phyloP scores from a whole-genome alignment of 2,329 filamentous ascomycete genomes.

The Aspergillus udagawae region DNA sequence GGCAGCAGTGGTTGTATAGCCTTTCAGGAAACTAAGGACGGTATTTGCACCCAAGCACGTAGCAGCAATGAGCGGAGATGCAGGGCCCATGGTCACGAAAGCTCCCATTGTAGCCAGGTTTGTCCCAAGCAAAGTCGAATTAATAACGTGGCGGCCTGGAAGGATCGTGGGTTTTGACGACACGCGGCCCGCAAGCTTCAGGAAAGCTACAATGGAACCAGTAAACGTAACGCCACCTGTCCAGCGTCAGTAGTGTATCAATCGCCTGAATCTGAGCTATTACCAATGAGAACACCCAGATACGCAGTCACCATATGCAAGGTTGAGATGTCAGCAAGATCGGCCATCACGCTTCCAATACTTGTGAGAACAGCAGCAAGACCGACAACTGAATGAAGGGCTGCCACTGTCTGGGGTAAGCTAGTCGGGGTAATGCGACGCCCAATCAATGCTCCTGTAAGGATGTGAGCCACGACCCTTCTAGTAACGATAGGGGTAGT shows the following conservation, averaged over 20 bases:
- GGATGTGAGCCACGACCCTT: slow-evolving; percentile 10
- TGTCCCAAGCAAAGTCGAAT: slow-evolving; percentile 67
- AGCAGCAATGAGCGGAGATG: slow-evolving; percentile 72
- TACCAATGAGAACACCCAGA: slow-evolving; percentile 75
- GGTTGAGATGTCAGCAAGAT: slow-evolving; percentile 66
- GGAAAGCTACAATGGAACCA: slow-evolving; percentile 81
- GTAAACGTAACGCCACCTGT: slow-evolving; percentile 77
- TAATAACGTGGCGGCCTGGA: slow-evolving; percentile 71
- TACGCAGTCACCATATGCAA: slow-evolving; percentile 84
- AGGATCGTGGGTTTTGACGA: slow-evolving; percentile 70
- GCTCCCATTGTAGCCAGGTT: slow-evolving; percentile 81
- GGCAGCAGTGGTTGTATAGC: slow-evolving; percentile 80
- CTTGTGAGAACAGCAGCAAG: slow-evolving; percentile 84
- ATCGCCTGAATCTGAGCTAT: slow-evolving; percentile 15
- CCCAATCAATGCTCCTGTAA: slow-evolving; percentile 66
- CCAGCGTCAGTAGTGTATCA: slow-evolving; percentile 1
- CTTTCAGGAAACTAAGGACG: slow-evolving; percentile 75
- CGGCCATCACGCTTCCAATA: slow-evolving; percentile 77
- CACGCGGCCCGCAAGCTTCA: slow-evolving; percentile 81
- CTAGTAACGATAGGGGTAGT: not conserved
- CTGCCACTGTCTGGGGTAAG: slow-evolving; percentile 83
- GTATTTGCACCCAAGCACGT: slow-evolving; percentile 73
- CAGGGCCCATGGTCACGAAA: slow-evolving; percentile 77
- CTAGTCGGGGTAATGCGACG: slow-evolving; percentile 84
- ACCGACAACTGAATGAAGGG: slow-evolving; percentile 84